phyloP scores from a whole-genome alignment of 148 eudicot species.

The Beta vulgaris region DNA sequence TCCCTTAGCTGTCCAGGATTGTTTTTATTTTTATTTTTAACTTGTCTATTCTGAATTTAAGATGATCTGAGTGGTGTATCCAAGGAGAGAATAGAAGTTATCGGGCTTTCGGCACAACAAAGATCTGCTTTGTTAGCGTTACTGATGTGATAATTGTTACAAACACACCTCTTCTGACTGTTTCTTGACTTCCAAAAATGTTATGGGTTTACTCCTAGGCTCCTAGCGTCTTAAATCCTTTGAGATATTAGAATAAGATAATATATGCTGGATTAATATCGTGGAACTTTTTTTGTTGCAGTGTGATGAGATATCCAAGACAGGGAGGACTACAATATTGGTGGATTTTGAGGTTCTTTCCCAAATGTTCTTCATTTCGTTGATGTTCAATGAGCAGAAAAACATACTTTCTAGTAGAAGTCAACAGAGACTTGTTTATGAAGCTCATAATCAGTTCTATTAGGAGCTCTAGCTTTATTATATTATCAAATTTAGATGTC shows the following conservation, averaged over 20 bases:
- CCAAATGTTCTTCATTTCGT: not conserved
- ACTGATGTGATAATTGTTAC: not conserved
- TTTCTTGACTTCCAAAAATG: not conserved
- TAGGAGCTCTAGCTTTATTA: not conserved
- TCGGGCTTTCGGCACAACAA: not conserved
- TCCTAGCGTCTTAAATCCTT: not conserved
- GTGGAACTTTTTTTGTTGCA: constrained; percentile 35
- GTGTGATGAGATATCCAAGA: constrained; percentile 57
- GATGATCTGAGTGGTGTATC: not conserved
- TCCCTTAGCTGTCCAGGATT: not conserved
- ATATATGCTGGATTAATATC: not conserved
- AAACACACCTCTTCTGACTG: not conserved
- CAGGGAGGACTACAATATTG: constrained; percentile 47
- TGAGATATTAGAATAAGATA: not conserved
- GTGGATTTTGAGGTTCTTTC: constrained; percentile 54
- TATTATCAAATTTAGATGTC: not conserved
- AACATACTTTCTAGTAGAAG: not conserved
- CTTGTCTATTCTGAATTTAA: not conserved
- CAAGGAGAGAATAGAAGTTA: not conserved
- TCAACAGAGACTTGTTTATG: not conserved
- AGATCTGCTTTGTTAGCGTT: not conserved
- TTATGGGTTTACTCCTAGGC: not conserved
- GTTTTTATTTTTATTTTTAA: not conserved
- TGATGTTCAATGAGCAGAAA: not conserved
- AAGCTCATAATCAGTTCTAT: not conserved